These are phyloP conservation scores for Flueggea neowawraea DNA, from an alignment of 441 rosid genomes.

Conservation along the genomic window DNA sequence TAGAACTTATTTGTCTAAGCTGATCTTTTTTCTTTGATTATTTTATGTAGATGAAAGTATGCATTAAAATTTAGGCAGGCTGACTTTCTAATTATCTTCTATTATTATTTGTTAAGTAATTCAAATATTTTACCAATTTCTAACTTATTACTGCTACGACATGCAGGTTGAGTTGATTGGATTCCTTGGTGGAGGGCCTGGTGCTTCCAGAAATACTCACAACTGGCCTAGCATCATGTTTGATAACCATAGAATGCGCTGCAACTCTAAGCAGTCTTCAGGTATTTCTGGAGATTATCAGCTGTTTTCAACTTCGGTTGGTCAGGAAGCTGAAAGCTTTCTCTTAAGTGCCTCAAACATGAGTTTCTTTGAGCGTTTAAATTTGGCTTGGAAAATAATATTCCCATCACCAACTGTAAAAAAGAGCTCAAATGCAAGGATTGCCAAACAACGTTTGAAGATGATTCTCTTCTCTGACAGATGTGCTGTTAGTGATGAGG, in stretches of 20 bases:
- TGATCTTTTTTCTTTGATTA: not conserved
- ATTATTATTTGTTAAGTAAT: too few relatives aligned
- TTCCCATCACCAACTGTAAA: slow-evolving; percentile 75
- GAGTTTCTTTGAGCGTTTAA: slow-evolving; percentile 85
- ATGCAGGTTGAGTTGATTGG: slow-evolving; percentile 54
- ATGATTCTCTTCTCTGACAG: slow-evolving; percentile 99
- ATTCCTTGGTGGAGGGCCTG: slow-evolving; percentile 36
- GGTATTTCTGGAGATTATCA: slow-evolving; percentile 51
- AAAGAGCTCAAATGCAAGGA: slow-evolving; percentile 88
- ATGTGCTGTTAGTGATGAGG: slow-evolving; percentile 93
- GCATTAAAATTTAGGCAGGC: not conserved
- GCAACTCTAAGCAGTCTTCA: slow-evolving; percentile 36
- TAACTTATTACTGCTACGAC: slow-evolving; percentile 8
- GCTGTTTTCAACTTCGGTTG: slow-evolving; percentile 49
- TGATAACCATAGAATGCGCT: slow-evolving; percentile 21
- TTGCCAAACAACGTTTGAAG: slow-evolving; percentile 92
- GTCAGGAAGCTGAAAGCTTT: slow-evolving; percentile 70
- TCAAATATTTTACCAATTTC: slow-evolving; percentile 1
- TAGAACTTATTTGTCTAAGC: too few relatives aligned
- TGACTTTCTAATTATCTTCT: not conserved
- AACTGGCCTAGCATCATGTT: slow-evolving; percentile 42
- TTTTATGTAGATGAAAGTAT: not conserved
- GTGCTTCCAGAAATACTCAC: slow-evolving; percentile 20
- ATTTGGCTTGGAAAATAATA: slow-evolving; percentile 90
- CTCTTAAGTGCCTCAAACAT: slow-evolving; percentile 69